phyloP scores from a whole-genome alignment of 2,329 filamentous ascomycete species.

The Coleophoma crateriformis region DNA sequence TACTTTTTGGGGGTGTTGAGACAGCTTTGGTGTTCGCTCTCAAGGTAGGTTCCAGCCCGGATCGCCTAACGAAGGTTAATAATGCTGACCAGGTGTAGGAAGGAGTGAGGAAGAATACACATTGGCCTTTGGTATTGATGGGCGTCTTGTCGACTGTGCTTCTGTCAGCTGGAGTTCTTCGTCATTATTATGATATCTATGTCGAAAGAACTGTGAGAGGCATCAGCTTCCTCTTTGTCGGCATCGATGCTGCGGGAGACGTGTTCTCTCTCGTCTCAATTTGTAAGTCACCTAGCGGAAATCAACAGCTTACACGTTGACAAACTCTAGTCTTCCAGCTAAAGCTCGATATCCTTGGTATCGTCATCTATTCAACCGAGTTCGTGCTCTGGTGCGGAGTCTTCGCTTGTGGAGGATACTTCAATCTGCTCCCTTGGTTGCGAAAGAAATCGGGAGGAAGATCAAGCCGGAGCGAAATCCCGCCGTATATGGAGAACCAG shows the following conservation, averaged over 20 bases:
- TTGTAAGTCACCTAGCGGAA: constrained; percentile 23
- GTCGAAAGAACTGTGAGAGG: constrained; percentile 59
- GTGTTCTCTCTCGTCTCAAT: constrained; percentile 61
- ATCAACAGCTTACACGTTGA: not conserved
- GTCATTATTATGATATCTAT: constrained; percentile 68
- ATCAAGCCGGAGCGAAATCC: too few relatives aligned
- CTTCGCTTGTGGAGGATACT: constrained; percentile 59
- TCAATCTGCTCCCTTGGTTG: constrained; percentile 56
- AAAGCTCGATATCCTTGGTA: constrained; percentile 51
- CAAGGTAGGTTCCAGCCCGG: constrained; percentile 8
- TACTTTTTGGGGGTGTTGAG: constrained; percentile 54
- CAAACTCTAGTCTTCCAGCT: constrained; percentile 44
- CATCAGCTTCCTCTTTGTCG: constrained; percentile 68
- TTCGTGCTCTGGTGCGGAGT: constrained; percentile 62
- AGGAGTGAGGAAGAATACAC: constrained; percentile 33
- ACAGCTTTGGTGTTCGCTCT: constrained; percentile 53
- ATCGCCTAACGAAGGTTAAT: not conserved
- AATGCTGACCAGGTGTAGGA: constrained; percentile 3
- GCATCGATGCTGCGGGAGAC: constrained; percentile 64
- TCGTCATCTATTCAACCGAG: constrained; percentile 63
- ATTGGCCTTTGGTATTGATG: constrained; percentile 63
- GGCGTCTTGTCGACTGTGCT: constrained; percentile 58
- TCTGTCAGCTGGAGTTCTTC: constrained; percentile 58
- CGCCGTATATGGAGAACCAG: not conserved
- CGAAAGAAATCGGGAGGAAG: constrained; percentile 19